These are phyloP conservation scores for Cytospora schulzeri DNA, from an alignment of 2,329 filamentous ascomycete species.

Conservation along the genomic window DNA sequence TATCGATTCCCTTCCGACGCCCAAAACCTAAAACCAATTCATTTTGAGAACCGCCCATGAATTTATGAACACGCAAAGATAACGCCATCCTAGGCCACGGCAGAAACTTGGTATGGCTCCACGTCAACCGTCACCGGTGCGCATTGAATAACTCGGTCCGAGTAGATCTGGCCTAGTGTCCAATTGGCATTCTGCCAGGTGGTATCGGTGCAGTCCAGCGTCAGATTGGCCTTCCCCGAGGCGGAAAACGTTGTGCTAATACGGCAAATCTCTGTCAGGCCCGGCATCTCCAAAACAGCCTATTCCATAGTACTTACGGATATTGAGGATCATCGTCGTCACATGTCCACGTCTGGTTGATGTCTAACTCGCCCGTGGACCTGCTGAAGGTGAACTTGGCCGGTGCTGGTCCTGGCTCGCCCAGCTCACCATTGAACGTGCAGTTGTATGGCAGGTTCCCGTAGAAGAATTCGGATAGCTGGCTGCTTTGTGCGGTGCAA, in stretches of 20 bases:
- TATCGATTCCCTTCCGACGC: too few species aligned
- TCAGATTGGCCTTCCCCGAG: conserved; percentile 38
- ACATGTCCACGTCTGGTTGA: conserved; percentile 56
- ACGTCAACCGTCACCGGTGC: conserved; percentile 35
- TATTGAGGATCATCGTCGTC: conserved; percentile 41
- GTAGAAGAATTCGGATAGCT: conserved; percentile 54
- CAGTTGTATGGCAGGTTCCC: conserved; percentile 50
- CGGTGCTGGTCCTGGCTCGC: conserved; percentile 31
- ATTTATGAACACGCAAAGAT: too few species aligned
- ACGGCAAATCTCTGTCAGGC: conserved; percentile 10
- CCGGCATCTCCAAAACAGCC: not conserved
- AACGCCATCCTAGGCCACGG: conserved; percentile 36
- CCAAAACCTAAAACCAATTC: too few species aligned
- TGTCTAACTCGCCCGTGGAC: conserved; percentile 38
- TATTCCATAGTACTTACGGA: conserved; percentile 36
- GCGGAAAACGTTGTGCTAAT: conserved; percentile 38
- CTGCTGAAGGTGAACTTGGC: conserved; percentile 48
- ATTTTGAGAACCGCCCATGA: too few species aligned
- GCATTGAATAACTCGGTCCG: conserved; percentile 39
- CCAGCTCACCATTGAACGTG: conserved; percentile 34
- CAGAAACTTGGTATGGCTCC: conserved; percentile 39
- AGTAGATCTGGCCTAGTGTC: conserved; percentile 44
- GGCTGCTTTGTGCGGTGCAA: conserved; percentile 46
- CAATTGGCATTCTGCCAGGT: conserved; percentile 44
- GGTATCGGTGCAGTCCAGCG: conserved; percentile 39